A percentile compares a stretch with the other conserved stretches of the same genome.
These are phyloP conservation scores for Coemansia sp. DNA, from an alignment of 192 early-diverging fungal species.

Conservation along the genomic window DNA sequence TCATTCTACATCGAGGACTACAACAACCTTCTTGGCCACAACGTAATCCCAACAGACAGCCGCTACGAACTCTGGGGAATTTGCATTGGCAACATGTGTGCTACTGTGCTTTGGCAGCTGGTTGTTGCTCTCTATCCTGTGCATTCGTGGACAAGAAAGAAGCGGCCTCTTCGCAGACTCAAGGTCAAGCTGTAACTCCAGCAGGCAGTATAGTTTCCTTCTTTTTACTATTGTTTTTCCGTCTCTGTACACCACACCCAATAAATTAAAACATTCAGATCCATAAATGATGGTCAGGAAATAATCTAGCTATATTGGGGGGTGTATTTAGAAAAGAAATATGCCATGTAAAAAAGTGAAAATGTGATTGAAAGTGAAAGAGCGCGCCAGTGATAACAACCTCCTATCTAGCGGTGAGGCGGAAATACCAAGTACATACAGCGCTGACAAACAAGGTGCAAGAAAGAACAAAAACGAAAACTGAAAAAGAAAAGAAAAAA, in stretches of 20 bases:
- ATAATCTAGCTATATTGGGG: too few species aligned
- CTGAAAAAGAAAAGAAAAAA: background rate
- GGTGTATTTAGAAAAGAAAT: too few species aligned
- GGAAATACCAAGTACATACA: too few species aligned
- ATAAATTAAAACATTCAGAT: too few species aligned
- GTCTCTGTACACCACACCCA: background rate
- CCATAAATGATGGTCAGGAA: too few species aligned
- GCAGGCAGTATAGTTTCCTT: background rate
- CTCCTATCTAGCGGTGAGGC: too few species aligned
- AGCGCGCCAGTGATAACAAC: too few species aligned
- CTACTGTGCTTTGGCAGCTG: slow-evolving; percentile 51
- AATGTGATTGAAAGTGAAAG: background rate
- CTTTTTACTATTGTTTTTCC: background rate
- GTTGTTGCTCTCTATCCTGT: slow-evolving; percentile 56
- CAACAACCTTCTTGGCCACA: slow-evolving; percentile 60
- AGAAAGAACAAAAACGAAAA: background rate
- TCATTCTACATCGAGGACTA: slow-evolving; percentile 52
- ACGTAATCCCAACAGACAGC: slow-evolving; percentile 55
- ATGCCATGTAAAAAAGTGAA: slow-evolving; percentile 5
- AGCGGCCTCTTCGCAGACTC: slow-evolving; percentile 49
- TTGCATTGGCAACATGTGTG: slow-evolving; percentile 49
- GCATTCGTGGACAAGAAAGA: slow-evolving; percentile 44
- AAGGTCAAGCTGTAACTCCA: slow-evolving; percentile 1
- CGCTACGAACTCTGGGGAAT: slow-evolving; percentile 60
- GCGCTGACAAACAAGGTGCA: too few species aligned